Conservation (phyloP, 495 filamentous ascomycete genomes). For the Hypoxylon perforatum region DNA sequence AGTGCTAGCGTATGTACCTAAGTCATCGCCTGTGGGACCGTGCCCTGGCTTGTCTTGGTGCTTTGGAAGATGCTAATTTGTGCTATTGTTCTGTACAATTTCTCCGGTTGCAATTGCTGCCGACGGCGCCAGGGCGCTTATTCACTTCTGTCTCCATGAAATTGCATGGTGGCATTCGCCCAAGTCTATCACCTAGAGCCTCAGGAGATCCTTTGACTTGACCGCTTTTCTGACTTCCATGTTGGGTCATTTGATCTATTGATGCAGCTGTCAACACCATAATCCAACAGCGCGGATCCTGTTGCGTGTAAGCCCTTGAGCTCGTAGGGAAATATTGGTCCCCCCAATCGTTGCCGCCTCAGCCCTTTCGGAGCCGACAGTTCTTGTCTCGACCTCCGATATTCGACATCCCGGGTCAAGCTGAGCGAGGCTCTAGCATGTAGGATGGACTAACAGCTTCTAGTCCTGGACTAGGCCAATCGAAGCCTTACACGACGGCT, state of each 20-base stretch:
- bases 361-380: slow-evolving; percentile 14
- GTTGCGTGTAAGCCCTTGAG: no score
- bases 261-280: slow-evolving; percentile 6
- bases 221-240: slow-evolving; percentile 37
- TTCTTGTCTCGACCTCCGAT: neutral
- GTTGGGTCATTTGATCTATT: slow-evolving; percentile 28
- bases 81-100: neutral
- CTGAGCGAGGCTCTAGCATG: slow-evolving; percentile 24
- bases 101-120: slow-evolving; percentile 20
- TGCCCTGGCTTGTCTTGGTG: no score
- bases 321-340: neutral
- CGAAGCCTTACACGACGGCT: slow-evolving; percentile 28
- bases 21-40: slow-evolving; percentile 1
- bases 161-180: slow-evolving; percentile 37
- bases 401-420: neutral
- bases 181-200: slow-evolving; percentile 21
- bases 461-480: slow-evolving; percentile 14
- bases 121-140: no score
- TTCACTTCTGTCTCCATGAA: slow-evolving; percentile 28
- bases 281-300: slow-evolving; percentile 12
- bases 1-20: neutral
- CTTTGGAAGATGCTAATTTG: no score
- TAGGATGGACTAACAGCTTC: slow-evolving; percentile 9
- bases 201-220: slow-evolving; percentile 30
- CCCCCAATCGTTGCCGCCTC: neutral